Conservation (phyloP, 192 early-diverging fungal species). For the Geranomyces michiganensis region DNA sequence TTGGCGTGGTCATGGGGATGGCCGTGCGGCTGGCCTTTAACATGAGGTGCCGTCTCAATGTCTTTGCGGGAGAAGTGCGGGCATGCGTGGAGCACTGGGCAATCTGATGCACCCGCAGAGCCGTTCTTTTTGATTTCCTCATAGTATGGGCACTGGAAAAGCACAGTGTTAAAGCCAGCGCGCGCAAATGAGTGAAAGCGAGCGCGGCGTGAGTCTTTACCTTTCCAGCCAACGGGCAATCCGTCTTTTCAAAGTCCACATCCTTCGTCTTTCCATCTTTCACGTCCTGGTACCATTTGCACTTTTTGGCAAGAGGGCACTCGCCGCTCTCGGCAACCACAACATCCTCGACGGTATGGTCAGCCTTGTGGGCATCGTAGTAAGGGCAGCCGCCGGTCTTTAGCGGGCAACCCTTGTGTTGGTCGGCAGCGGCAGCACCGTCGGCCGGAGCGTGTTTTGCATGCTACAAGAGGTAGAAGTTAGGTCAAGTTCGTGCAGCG, state of each 20-base stretch:
- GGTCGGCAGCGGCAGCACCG: neutral
- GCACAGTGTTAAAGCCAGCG: no score
- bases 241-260: conserved; percentile 28
- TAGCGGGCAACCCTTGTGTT: conserved; percentile 36
- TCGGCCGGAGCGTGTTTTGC: conserved; percentile 11
- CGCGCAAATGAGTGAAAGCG: no score
- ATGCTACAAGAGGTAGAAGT: neutral
- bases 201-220: neutral
- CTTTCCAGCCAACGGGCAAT: conserved; percentile 45
- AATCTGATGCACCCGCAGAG: conserved; percentile 15
- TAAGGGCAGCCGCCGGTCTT: conserved; percentile 40
- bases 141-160: conserved; percentile 43
- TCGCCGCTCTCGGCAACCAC: conserved; percentile 21
- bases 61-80: conserved; percentile 36
- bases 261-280: conserved; percentile 35
- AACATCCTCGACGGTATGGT: conserved; percentile 19
- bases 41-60: conserved; percentile 28
- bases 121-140: conserved; percentile 35
- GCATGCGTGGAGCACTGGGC: conserved; percentile 34
- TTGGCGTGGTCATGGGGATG: conserved; percentile 39
- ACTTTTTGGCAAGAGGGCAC: conserved; percentile 42
- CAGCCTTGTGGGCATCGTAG: conserved; percentile 35
- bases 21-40: conserved; percentile 25
- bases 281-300: conserved; percentile 43
- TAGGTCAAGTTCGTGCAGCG: neutral